Conservation (phyloP, 2,329 filamentous ascomycete species). For the Pseudopyricularia javanii region DNA sequence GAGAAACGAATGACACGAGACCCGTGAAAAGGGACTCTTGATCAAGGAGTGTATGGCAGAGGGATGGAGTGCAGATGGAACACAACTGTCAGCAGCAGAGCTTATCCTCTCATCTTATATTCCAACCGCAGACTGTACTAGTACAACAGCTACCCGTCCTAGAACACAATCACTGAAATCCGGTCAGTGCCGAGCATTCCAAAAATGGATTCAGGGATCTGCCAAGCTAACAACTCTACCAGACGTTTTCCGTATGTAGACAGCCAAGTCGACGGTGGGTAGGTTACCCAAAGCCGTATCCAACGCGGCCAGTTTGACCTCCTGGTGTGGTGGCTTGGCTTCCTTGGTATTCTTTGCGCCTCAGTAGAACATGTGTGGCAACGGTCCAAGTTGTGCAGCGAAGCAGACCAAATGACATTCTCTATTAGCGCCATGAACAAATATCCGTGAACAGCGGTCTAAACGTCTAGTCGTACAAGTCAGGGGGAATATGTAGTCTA, state of each 20-base stretch:
- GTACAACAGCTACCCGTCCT: neutral
- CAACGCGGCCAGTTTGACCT: neutral
- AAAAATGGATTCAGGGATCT: neutral
- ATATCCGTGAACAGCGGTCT: neutral
- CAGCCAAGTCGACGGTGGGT: neutral
- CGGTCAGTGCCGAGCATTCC: neutral
- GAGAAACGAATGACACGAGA: neutral
- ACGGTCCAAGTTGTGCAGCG: neutral
- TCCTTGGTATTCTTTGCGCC: neutral
- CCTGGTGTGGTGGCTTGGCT: neutral
- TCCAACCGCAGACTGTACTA: neutral
- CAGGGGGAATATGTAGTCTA: neutral
- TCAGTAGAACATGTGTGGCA: neutral
- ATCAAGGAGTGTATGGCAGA: neutral
- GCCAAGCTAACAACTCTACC: neutral
- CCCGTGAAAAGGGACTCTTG: neutral
- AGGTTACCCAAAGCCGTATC: neutral
- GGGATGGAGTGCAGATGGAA: neutral
- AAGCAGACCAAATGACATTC: neutral
- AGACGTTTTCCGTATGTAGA: neutral
- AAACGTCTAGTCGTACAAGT: neutral
- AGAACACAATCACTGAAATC: neutral
- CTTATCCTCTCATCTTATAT: neutral
- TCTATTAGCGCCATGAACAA: neutral
- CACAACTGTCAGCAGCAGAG: neutral